Conservation (phyloP, 1,284 basidiomycete genomes). For the Porodaedalea pini region DNA sequence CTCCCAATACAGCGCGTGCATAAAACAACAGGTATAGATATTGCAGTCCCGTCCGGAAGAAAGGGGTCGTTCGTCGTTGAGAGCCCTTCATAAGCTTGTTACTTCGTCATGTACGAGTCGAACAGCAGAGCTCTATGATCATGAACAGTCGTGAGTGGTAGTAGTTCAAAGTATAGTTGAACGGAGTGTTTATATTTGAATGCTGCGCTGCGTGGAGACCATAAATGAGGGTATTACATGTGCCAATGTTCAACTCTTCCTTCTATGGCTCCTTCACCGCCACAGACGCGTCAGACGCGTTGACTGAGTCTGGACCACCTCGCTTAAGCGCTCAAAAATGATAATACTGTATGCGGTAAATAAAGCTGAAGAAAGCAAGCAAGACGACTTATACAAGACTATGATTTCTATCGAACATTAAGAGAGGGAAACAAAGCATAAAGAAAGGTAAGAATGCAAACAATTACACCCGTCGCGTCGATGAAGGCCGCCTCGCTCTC, state of each 20-base stretch:
- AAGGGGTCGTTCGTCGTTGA: slow-evolving; percentile 1
- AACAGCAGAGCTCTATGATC: neutral
- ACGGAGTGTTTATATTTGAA: neutral
- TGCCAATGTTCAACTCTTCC: neutral
- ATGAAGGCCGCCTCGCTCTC: neutral
- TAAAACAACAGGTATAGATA: slow-evolving; percentile 3
- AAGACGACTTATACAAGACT: too few relatives aligned
- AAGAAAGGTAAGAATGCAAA: neutral
- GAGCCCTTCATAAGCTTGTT: neutral
- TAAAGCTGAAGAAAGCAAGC: neutral
- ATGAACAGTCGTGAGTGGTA: neutral
- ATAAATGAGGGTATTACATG: neutral
- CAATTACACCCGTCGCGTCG: neutral
- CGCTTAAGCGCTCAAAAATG: neutral
- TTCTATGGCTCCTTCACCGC: neutral
- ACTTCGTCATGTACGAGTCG: neutral
- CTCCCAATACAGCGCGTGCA: neutral
- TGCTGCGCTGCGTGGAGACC: neutral
- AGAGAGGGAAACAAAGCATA: neutral
- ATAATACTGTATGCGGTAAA: neutral
- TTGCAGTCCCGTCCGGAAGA: neutral
- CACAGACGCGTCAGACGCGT: neutral
- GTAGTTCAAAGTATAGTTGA: neutral
- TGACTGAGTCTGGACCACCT: neutral
- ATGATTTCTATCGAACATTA: too few relatives aligned